phyloP scores from a whole-genome alignment of 805 yeast species.

The Candida railenensis region DNA sequence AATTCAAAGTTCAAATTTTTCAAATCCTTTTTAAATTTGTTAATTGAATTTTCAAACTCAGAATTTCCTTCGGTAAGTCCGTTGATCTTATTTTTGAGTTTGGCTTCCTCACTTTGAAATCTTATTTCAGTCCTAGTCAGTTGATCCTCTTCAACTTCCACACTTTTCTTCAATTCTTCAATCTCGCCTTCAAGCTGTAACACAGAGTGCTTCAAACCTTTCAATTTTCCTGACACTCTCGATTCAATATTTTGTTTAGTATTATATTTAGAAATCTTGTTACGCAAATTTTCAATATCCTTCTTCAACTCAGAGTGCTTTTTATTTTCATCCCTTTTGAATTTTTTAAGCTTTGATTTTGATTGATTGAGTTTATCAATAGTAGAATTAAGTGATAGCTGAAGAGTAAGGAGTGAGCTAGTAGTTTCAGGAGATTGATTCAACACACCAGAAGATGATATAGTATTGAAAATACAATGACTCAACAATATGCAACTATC shows the following conservation, averaged over 20 bases:
- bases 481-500: not conserved
- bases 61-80: constrained; percentile 20
- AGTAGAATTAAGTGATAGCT: constrained; percentile 31
- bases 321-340: constrained; percentile 39
- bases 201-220: constrained; percentile 39
- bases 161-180: constrained; percentile 17
- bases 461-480: constrained; percentile 30
- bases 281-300: constrained; percentile 30
- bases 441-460: constrained; percentile 19
- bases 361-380: constrained; percentile 23
- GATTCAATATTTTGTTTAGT: constrained; percentile 23
- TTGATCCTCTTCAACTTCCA: constrained; percentile 14
- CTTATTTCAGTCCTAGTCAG: constrained; percentile 8
- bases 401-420: constrained; percentile 29
- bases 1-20: constrained; percentile 22
- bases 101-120: constrained; percentile 17
- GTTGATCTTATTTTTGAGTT: constrained; percentile 19
- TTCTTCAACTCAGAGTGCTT: constrained; percentile 29
- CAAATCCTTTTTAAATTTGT: constrained; percentile 18
- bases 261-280: constrained; percentile 30
- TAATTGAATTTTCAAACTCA: constrained; percentile 23
- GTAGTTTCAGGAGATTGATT: constrained; percentile 25
- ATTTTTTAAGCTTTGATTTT: constrained; percentile 26
- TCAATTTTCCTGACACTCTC: constrained; percentile 34
- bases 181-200: constrained; percentile 38